Base-by-base conservation (phyloP, 2,329 filamentous ascomycete species). In the Arthrobotrys conoides region DNA sequence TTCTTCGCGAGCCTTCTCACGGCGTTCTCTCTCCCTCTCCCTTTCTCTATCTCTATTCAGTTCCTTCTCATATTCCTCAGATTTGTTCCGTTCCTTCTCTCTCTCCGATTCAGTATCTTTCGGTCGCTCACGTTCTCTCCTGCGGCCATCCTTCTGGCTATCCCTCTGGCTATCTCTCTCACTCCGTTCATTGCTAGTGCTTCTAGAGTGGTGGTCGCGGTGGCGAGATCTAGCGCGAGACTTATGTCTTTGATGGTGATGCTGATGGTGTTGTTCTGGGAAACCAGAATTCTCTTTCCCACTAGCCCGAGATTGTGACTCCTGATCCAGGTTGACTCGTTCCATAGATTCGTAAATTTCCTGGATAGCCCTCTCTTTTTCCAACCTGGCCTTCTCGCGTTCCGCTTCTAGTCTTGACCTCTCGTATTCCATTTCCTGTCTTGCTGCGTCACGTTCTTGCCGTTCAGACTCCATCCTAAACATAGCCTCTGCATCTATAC, bases 1-100 rank as follows among this genome's bases (percentile, higher is more conserved):
- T 24, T 77, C 73, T 48, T 77, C 73, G 53, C 67, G 61, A 14
- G 18, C n/a, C 44, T 51, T 71, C 8, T 67, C 73, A 12, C 73
- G 59, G 18, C 22, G 41, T 18, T 76, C 64, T 6, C 33, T 57
- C 3, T 70, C 71, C 44, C 24, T 61, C n/a, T 57, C 65, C n/a
- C 66, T 30, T 10, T 67, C 59, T 16, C 46, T 41, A 18, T 77
- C 68, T 41, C 33, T 59, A 51, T 63, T 44, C 14, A 53, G 30
- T 24, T 73, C 70, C 51, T 41, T 59, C 10, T 69, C 38, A 8
- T 24, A 16, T 5, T 51, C 48, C 16, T 24, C 48, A 16, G 48
- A 20, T 41, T 30, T 33, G 63, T 44, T 61, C 27, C 55, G 55
- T 2, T 61, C 33, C 38, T 36, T 55, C 24, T 64, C 55, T n/a